phyloP scores from a whole-genome alignment of 768 basidiomycete species.

The Agaricus subrufescens region DNA sequence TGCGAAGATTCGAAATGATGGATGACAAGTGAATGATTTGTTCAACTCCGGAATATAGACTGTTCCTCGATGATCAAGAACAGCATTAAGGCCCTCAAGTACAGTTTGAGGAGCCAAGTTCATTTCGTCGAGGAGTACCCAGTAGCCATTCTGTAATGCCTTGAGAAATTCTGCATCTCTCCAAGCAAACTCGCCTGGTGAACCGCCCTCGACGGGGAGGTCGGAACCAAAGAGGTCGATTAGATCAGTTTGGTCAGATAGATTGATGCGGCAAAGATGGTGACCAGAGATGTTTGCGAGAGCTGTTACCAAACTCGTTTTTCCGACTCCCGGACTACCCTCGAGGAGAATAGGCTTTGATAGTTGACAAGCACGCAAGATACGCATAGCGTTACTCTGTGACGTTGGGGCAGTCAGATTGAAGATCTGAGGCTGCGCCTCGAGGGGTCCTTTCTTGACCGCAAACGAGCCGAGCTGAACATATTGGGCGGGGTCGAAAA shows the following conservation, averaged over 20 bases:
- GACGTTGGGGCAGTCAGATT: constrained; percentile 89
- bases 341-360: constrained; percentile 90
- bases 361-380: constrained; percentile 86
- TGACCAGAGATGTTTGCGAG: constrained; percentile 79
- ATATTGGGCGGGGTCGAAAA: constrained; percentile 27
- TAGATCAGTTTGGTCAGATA: constrained; percentile 97
- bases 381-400: constrained; percentile 78
- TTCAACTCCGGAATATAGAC: constrained; percentile 95
- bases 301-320: constrained; percentile 89
- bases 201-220: constrained; percentile 88
- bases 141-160: constrained; percentile 91
- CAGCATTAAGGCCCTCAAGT: constrained; percentile 93
- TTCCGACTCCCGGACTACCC: constrained; percentile 97
- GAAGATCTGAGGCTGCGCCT: constrained; percentile 44
- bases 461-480: constrained; percentile 73
- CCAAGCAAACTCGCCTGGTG: constrained; percentile 93
- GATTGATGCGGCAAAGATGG: constrained; percentile 85
- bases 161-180: constrained; percentile 93
- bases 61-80: constrained; percentile 91
- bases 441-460: constrained; percentile 52
- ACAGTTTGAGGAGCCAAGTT: constrained; percentile 96
- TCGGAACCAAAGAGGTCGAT: constrained; percentile 96
- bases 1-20: constrained; percentile 94
- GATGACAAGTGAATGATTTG: constrained; percentile 82
- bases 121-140: constrained; percentile 99